A percentile compares a stretch with the other conserved stretches of the same genome.
Conservation (phyloP, 1,284 basidiomycete species). For the Xerocomus nothofagi region DNA sequence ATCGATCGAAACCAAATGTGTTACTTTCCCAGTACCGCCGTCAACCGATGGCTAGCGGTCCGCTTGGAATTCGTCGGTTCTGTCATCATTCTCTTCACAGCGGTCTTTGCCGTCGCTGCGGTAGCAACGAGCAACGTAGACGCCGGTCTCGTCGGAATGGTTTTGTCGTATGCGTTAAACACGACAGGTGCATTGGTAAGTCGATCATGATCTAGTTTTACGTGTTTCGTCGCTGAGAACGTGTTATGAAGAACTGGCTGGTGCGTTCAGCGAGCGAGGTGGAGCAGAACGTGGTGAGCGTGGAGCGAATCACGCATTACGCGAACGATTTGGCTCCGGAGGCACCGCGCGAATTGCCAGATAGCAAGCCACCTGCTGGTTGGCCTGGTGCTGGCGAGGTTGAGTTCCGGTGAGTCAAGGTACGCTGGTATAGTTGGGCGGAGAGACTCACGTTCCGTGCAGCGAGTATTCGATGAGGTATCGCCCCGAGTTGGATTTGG, state of each 20-base stretch:
- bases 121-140: conserved; percentile 76
- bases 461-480: conserved; percentile 83
- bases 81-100: conserved; percentile 77
- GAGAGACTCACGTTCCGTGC: not conserved
- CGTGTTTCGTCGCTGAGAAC: conserved; percentile 4
- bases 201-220: not conserved
- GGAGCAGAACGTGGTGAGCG: conserved; percentile 92
- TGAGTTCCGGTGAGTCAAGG: conserved; percentile 64
- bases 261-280: conserved; percentile 89
- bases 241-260: conserved; percentile 72
- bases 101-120: conserved; percentile 67
- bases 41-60: conserved; percentile 81
- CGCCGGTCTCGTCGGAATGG: conserved; percentile 89
- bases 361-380: conserved; percentile 52
- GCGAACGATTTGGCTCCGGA: conserved; percentile 71
- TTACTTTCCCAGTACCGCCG: conserved; percentile 69
- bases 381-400: conserved; percentile 84
- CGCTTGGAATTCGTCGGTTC: conserved; percentile 84
- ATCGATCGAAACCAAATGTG: conserved; percentile 85
- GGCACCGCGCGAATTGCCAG: conserved; percentile 72
- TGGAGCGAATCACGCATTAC: conserved; percentile 76
- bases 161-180: conserved; percentile 83
- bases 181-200: conserved; percentile 73
- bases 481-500: conserved; percentile 76
- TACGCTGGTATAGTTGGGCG: not conserved